A percentile compares a stretch with the other conserved stretches of the same genome.
Evolutionary conservation across 768 basidiomycete genomes (phyloP).

Genomic region (Russula lepida): DNA sequence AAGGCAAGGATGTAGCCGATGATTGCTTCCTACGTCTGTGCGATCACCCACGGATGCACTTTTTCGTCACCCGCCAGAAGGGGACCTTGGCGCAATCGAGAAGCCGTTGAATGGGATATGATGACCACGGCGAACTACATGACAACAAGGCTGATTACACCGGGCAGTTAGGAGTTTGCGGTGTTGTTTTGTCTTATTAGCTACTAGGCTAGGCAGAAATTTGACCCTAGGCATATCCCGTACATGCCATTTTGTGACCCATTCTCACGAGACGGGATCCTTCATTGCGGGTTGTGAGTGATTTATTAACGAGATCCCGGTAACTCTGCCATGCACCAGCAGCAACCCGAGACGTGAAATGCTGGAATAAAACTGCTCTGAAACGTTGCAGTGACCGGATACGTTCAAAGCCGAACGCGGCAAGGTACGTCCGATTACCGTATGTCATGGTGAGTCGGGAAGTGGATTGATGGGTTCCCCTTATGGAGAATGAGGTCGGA

Average conservation of each 20-base stretch:
- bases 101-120: not conserved
- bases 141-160: not conserved
- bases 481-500: not conserved
- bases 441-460: not conserved
- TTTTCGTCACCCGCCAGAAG: not conserved
- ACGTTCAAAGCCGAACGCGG: not conserved
- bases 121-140: not conserved
- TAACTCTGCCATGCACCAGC: not conserved
- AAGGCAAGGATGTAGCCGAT: slow-evolving; percentile 18
- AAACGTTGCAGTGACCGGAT: not conserved
- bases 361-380: not conserved
- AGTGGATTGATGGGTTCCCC: not conserved
- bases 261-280: not conserved
- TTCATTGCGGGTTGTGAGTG: not conserved
- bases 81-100: not conserved
- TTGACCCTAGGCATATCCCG: not conserved
- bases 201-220: not conserved
- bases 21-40: not conserved
- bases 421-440: not conserved
- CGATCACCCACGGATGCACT: not conserved
- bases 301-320: not conserved
- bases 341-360: too few relatives aligned
- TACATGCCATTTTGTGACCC: not conserved
- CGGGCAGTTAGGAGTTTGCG: too few relatives aligned
- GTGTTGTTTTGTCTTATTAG: not conserved